A percentile compares a stretch with the other conserved stretches of the same genome.
Evolutionary conservation across 169 alveolate species (phyloP).

Genomic region (Plasmodium relictum): DNA sequence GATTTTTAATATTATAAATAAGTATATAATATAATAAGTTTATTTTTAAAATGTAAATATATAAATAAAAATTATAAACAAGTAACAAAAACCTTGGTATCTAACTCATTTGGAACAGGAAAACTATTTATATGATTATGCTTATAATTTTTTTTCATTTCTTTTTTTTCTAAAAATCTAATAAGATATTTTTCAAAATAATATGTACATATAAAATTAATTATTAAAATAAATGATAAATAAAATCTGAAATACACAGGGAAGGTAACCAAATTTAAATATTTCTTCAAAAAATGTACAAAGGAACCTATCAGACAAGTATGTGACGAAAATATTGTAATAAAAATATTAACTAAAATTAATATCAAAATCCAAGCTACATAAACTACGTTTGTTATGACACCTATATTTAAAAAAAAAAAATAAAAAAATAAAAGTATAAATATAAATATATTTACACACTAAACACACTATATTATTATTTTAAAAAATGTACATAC

Average conservation of each 20-base stretch:
- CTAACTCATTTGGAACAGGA: background rate
- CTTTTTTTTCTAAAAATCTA: background rate
- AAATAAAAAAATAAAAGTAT: background rate
- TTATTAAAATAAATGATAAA: background rate
- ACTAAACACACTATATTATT: background rate
- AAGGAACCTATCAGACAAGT: background rate
- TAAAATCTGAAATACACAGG: background rate
- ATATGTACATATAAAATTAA: background rate
- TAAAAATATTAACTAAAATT: background rate
- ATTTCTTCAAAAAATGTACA: background rate
- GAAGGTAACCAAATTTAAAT: background rate
- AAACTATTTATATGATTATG: background rate
- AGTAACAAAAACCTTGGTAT: background rate
- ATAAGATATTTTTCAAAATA: slow-evolving; percentile 1
- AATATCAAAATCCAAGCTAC: background rate
- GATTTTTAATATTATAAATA: no score
- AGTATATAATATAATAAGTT: no score
- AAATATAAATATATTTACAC: background rate
- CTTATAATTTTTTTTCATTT: background rate
- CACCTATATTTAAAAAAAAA: background rate
- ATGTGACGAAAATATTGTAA: background rate
- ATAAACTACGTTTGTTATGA: background rate
- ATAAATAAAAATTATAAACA: no score
- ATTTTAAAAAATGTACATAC: background rate
- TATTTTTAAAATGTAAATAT: no score